Percentiles rank a stretch among this genome's conserved stretches.
phyloP scores from a whole-genome alignment of 2,329 filamentous ascomycete species.

The Lecanicillium sp. region DNA sequence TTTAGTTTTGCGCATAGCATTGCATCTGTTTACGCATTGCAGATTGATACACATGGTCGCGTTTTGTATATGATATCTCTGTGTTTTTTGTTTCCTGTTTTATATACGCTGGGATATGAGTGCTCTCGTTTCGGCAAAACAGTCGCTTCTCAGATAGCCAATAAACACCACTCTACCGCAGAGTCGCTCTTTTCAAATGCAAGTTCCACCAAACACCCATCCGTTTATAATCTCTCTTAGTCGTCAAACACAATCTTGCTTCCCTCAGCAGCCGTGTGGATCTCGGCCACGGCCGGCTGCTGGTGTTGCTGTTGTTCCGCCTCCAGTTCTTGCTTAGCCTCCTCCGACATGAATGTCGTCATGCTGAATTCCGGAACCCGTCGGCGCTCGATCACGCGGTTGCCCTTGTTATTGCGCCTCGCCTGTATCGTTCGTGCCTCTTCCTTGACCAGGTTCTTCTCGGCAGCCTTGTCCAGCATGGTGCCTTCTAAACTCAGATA shows the following conservation, averaged over 20 bases:
- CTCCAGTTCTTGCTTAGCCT: constrained; percentile 32
- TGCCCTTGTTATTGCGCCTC: constrained; percentile 27
- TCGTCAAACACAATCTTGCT: constrained; percentile 9
- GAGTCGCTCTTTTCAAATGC: constrained; percentile 2
- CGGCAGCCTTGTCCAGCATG: constrained; percentile 64
- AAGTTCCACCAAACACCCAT: background rate
- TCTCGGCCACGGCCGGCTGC: constrained; percentile 3
- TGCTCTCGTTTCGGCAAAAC: too few species aligned
- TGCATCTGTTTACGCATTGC: constrained; percentile 5
- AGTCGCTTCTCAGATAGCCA: constrained; percentile 2
- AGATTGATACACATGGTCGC: background rate
- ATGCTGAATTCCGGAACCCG: constrained; percentile 47
- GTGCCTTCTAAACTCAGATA: constrained; percentile 84
- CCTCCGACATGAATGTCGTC: constrained; percentile 44
- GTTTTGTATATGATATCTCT: constrained; percentile 6
- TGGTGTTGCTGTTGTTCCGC: constrained; percentile 1
- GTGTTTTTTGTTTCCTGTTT: constrained; percentile 3
- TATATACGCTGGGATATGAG: background rate
- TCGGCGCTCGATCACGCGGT: constrained; percentile 21
- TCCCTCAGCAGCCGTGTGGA: constrained; percentile 1
- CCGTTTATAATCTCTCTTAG: background rate
- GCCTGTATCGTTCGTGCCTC: constrained; percentile 35
- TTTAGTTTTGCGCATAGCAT: constrained; percentile 3
- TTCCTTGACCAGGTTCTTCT: constrained; percentile 42
- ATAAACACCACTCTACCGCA: constrained; percentile 1